These are phyloP conservation scores for Taphrina pruni DNA, from an alignment of 1,139 yeast species.

Conservation along the genomic window DNA sequence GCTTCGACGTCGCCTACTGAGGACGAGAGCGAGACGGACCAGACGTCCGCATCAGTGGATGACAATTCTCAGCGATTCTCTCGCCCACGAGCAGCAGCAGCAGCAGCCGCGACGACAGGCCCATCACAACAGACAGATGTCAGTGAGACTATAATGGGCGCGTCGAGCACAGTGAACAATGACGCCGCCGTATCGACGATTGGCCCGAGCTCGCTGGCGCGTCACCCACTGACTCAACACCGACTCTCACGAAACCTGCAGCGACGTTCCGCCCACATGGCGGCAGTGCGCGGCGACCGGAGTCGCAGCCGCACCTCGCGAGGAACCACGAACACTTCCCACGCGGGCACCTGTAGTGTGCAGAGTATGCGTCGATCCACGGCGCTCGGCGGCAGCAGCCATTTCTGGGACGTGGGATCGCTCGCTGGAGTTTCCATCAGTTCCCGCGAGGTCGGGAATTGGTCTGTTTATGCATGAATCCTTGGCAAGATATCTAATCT, in stretches of 20 bases:
- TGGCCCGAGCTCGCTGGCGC: background rate
- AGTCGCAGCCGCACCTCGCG: slow-evolving; percentile 23
- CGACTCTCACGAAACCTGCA: background rate
- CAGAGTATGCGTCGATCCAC: slow-evolving; percentile 19
- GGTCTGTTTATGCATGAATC: slow-evolving; percentile 14
- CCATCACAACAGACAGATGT: background rate
- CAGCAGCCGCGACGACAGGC: too few species aligned
- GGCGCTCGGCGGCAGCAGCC: background rate
- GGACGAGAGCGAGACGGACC: background rate
- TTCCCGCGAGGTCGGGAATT: slow-evolving; percentile 25
- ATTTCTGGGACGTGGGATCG: slow-evolving; percentile 27
- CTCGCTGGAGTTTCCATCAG: slow-evolving; percentile 16
- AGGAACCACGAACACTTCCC: background rate
- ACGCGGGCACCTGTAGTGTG: slow-evolving; percentile 19
- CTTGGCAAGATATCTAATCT: background rate
- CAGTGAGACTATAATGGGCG: slow-evolving; percentile 1
- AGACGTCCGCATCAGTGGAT: background rate
- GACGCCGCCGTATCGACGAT: background rate
- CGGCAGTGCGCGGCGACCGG: background rate
- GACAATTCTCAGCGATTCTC: background rate
- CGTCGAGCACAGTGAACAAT: background rate
- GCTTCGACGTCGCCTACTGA: background rate
- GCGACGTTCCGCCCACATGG: background rate
- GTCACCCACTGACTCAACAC: background rate
- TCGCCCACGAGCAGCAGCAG: background rate